Evolutionary conservation across 768 basidiomycete genomes (phyloP).

Genomic region (Tulasnella sp.): DNA sequence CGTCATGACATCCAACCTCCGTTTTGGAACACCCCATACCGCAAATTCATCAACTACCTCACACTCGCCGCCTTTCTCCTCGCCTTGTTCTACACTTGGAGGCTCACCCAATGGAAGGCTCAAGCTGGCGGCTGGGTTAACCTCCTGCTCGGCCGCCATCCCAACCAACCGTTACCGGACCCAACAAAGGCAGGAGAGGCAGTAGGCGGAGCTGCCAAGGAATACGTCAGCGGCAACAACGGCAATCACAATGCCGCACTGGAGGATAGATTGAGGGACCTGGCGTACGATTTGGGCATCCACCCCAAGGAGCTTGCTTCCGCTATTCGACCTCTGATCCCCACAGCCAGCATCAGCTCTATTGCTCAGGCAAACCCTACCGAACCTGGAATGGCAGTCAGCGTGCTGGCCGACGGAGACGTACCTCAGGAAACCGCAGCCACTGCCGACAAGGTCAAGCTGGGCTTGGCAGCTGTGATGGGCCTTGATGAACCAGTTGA

Average conservation of each 20-base stretch:
- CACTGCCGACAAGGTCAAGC: background rate
- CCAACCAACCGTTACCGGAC: constrained; percentile 27
- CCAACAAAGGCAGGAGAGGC: constrained; percentile 8
- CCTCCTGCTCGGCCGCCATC: constrained; percentile 32
- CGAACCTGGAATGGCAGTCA: background rate
- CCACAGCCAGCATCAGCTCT: constrained; percentile 33
- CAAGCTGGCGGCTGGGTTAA: constrained; percentile 36
- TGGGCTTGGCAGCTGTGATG: constrained; percentile 8
- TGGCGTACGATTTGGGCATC: constrained; percentile 36
- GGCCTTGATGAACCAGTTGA: constrained; percentile 26
- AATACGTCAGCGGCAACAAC: background rate
- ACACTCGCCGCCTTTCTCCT: constrained; percentile 25
- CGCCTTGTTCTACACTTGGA: constrained; percentile 35
- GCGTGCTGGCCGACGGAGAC: constrained; percentile 20
- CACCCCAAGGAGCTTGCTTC: constrained; percentile 35
- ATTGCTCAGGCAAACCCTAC: constrained; percentile 33
- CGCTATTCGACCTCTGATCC: constrained; percentile 34
- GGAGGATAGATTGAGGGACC: constrained; percentile 33
- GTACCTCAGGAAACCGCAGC: background rate
- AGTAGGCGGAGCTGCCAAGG: background rate
- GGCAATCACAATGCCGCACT: background rate
- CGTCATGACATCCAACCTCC: constrained; percentile 23
- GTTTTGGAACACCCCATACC: constrained; percentile 26
- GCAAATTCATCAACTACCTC: constrained; percentile 33
- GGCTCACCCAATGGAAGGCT: constrained; percentile 36